phyloP scores from a whole-genome alignment of 257 asterid genomes.

The Nicotiana knightiana region DNA sequence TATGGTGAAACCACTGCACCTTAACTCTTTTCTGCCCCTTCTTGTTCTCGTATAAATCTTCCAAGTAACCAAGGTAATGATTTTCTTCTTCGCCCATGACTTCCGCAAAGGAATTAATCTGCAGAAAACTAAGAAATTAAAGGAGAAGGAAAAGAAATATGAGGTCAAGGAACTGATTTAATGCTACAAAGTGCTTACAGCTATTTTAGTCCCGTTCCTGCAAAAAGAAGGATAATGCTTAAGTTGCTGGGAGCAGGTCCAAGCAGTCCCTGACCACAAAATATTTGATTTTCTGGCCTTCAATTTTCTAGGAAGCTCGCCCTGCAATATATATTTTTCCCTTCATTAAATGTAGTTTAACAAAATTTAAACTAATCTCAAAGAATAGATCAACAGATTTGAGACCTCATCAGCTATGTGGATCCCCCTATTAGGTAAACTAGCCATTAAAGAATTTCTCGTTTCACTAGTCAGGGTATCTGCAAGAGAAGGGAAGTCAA shows the following conservation, averaged over 20 bases:
- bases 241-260: constrained; percentile 38
- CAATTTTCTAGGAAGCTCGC: constrained; percentile 15
- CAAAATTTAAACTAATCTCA: neutral
- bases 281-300: constrained; percentile 22
- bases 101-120: constrained; percentile 48
- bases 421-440: constrained; percentile 19
- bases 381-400: constrained; percentile 5
- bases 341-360: constrained; percentile 12
- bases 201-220: constrained; percentile 28
- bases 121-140: constrained; percentile 9
- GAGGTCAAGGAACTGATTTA: constrained; percentile 10
- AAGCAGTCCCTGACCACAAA: constrained; percentile 47
- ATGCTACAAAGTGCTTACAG: constrained; percentile 25
- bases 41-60: constrained; percentile 51
- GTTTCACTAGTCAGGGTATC: constrained; percentile 17
- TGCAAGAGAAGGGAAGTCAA: constrained; percentile 13
- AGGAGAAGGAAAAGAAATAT: neutral
- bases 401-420: constrained; percentile 12
- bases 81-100: constrained; percentile 23
- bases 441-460: constrained; percentile 18
- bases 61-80: constrained; percentile 42
- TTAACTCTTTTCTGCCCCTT: constrained; percentile 34
- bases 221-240: constrained; percentile 48
- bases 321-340: constrained; percentile 17
- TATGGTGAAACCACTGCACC: constrained; percentile 32